phyloP scores from a whole-genome alignment of 2,329 filamentous ascomycete species.

The Penicillium fuscoglaucum region DNA sequence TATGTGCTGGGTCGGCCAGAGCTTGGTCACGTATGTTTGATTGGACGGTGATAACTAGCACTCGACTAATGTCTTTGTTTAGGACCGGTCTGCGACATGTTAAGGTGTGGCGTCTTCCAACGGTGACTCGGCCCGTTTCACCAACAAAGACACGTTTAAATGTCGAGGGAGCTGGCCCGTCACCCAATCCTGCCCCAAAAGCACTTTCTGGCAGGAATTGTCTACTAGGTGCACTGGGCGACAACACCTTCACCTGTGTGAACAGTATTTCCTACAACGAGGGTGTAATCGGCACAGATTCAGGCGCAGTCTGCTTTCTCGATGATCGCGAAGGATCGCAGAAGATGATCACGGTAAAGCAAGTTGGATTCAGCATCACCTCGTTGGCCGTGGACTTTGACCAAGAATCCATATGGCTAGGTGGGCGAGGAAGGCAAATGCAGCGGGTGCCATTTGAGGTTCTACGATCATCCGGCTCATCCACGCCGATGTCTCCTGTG shows the following conservation, averaged over 20 bases:
- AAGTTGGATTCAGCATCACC: slow-evolving; percentile 66
- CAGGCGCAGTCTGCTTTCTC: slow-evolving; percentile 83
- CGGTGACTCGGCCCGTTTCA: slow-evolving; percentile 55
- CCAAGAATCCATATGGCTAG: slow-evolving; percentile 63
- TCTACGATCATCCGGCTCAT: slow-evolving; percentile 34
- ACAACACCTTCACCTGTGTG: slow-evolving; percentile 80
- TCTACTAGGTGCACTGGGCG: slow-evolving; percentile 75
- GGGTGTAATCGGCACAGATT: slow-evolving; percentile 81
- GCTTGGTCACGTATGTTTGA: slow-evolving; percentile 66
- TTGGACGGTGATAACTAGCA: background rate
- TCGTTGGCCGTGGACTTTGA: slow-evolving; percentile 63
- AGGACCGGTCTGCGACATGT: slow-evolving; percentile 81
- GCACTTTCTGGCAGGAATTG: slow-evolving; percentile 85
- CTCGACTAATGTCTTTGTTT: slow-evolving; percentile 14
- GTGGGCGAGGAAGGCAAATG: slow-evolving; percentile 63
- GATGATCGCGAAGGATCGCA: slow-evolving; percentile 73
- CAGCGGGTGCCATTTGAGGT: slow-evolving; percentile 48
- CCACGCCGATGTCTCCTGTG: slow-evolving; percentile 27
- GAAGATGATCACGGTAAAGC: slow-evolving; percentile 66
- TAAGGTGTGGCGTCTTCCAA: slow-evolving; percentile 88
- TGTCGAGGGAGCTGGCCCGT: slow-evolving; percentile 35
- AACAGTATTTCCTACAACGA: slow-evolving; percentile 69
- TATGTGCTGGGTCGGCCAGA: slow-evolving; percentile 88
- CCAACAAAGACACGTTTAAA: slow-evolving; percentile 63
- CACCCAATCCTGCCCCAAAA: slow-evolving; percentile 55